These are phyloP conservation scores for Inga oerstediana DNA, from an alignment of 306 rosid genomes.

Conservation along the genomic window DNA sequence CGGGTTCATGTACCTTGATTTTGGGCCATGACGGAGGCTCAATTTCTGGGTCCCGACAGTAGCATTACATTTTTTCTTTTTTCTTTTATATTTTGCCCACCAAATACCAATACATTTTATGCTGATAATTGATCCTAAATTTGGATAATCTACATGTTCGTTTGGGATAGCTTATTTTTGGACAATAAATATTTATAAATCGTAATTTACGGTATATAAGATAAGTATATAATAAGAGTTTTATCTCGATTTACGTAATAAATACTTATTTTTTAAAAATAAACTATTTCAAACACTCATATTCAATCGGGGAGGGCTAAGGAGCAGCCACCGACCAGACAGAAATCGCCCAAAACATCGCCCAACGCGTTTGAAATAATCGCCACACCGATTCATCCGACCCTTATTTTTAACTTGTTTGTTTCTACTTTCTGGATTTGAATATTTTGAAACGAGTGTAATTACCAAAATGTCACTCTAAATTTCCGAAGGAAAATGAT, in stretches of 20 bases:
- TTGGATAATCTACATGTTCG: background rate
- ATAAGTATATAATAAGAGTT: no score
- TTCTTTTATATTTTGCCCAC: no score
- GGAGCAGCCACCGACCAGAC: background rate
- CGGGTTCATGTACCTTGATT: no score
- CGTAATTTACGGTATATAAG: rapidly evolving
- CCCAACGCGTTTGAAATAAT: background rate
- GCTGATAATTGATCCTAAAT: background rate
- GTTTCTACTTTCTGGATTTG: background rate
- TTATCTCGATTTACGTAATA: no score
- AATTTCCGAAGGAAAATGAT: background rate
- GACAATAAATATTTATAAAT: no score
- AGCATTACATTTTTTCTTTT: no score
- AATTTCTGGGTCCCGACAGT: no score
- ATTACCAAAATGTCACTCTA: background rate
- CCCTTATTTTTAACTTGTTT: background rate
- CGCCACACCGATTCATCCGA: background rate
- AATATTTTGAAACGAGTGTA: background rate
- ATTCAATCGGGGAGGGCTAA: background rate
- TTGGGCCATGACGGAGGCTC: no score
- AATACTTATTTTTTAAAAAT: no score
- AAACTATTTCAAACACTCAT: no score
- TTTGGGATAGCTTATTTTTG: no score
- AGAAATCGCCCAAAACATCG: background rate
- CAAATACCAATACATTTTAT: no score